Evolutionary conservation across 306 rosid species (phyloP), one percentile per base, ranked within the genome.

Genomic region (Spatholobus suberectus): DNA sequence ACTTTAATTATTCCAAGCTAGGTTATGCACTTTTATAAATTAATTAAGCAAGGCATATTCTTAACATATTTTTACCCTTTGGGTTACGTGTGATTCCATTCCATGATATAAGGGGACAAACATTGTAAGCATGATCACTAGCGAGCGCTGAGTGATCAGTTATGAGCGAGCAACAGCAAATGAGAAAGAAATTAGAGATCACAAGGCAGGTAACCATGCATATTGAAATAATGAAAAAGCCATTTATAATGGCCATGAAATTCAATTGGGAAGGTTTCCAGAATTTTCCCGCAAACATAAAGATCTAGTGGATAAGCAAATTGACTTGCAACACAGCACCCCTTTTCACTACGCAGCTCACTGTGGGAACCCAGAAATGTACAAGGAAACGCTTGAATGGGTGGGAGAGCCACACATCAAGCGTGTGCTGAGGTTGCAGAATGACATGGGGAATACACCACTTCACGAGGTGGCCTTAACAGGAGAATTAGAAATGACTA

Each of bases 391-490:
- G 83, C 55, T 85, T 0, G 11, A 24, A 17, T 12, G 37, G 68
- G 66, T 76, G 49, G 37, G 23, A 0, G n/a, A 14, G 1, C 0
- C 0, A 0, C 59, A 63, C 17, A 43, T 71, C 2, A 69, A 76
- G 47, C 80, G 7, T 0, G 83, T 71, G 47, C 57, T 85, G 67
- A 85, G 85, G 77, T 40, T 81, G 83, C 76, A 70, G 47, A 83
- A 85, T 24, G 73, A 23, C 66, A 76, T 72, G 80, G 88, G 76
- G 11, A 85, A 85, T 59, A 85, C 88, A 0, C 85, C 83, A 4
- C 88, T 85, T 32, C 88, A 85, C 67, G 85, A 81, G 54, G 88
- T 77, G 58, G 88, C 88, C 0, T 81, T 81, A 67, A 57, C 68
- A 0, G 88, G 85, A 8, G 88, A 85, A 12, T 59, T 76, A 12